Base-by-base conservation (phyloP, 768 basidiomycete species). In the Kondoa subrosea region DNA sequence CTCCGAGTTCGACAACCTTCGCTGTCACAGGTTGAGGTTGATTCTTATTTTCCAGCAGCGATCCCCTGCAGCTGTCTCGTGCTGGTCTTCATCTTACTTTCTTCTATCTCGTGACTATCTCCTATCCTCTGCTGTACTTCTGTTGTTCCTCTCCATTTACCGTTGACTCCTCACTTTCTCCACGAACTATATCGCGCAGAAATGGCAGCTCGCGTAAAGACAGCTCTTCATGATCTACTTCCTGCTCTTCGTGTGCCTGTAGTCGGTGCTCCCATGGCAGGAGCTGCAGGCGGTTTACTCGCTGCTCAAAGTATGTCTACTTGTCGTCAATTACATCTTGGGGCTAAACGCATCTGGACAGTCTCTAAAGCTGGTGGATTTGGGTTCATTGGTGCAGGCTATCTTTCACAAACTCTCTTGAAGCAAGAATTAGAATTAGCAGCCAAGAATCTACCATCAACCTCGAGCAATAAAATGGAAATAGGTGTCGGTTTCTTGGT, bases 401-500 rank as follows among this genome's bases (percentile, higher is more conserved):
- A 32, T 25, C 31, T 64, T 32, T 29, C 21, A 3, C 25, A 14
- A 21, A 3, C 29, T 3, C 21, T 29, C 4, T 32, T 64, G 4
- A 64, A 26, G 62, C 15, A 64, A 8, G 62, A 64, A 25, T 32
- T 64, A 3, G 21, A 26, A 14, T 30, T 27, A 3, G 62, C 62
- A 21, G 12, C 17, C 16, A 14, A 64, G 33, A 25, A 31, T 21
- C 62, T 64, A 4, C 62, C 17, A 21, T 31, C 58, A 25, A 15
- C 12, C n/a, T n/a, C n/a, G n/a, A n/a, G n/a, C 14, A 32, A 32
- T 21, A 26, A 32, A 29, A 4, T 27, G 12, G 16, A 26, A 21
- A 64, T 64, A 3, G 62, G 62, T 33, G 62, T 32, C 25, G 62
- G 62, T 26, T 64, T 64, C 62, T 25, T 64, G 15, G 62, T 26